Percentiles rank a stretch among this genome's conserved stretches.
Conservation (phyloP, 306 rosid species). For the Dryas alaskensis region DNA sequence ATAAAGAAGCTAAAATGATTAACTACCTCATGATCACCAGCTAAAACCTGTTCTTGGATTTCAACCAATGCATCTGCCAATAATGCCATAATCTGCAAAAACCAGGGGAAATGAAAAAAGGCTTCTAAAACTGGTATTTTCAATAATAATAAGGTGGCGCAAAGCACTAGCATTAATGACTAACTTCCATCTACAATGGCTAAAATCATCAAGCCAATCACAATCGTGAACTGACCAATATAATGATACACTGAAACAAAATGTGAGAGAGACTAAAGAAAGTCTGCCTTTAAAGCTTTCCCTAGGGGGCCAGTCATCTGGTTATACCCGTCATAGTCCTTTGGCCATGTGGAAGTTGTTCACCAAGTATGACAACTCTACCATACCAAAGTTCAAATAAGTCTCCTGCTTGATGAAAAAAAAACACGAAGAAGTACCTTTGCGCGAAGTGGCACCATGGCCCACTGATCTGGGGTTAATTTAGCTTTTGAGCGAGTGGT, state of each 20-base stretch:
- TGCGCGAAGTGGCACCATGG: slow-evolving; percentile 71
- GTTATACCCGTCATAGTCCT: not conserved
- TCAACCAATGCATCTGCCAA: slow-evolving; percentile 81
- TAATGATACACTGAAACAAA: not conserved
- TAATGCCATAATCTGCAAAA: slow-evolving; percentile 72
- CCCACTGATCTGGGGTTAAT: slow-evolving; percentile 89
- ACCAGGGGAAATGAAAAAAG: slow-evolving; percentile 3
- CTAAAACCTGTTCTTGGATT: slow-evolving; percentile 82
- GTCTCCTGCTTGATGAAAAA: slow-evolving; percentile 7
- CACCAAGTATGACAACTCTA: not conserved
- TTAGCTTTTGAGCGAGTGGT: slow-evolving; percentile 89
- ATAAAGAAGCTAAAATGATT: slow-evolving; percentile 7
- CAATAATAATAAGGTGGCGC: not conserved
- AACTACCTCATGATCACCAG: slow-evolving; percentile 59
- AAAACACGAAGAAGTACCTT: slow-evolving; percentile 45
- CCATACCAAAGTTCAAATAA: not conserved
- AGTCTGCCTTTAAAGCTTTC: not conserved
- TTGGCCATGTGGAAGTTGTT: not conserved
- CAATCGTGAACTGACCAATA: not conserved
- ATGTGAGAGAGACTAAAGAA: not conserved
- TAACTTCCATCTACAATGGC: not conserved
- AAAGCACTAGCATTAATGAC: not conserved
- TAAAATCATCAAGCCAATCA: not conserved
- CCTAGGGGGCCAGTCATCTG: not conserved
- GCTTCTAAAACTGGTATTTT: not conserved